Evolutionary conservation across 208 protist genomes (phyloP), one percentile per base, ranked within the genome.

Genomic region (Trypanosoma brucei): DNA sequence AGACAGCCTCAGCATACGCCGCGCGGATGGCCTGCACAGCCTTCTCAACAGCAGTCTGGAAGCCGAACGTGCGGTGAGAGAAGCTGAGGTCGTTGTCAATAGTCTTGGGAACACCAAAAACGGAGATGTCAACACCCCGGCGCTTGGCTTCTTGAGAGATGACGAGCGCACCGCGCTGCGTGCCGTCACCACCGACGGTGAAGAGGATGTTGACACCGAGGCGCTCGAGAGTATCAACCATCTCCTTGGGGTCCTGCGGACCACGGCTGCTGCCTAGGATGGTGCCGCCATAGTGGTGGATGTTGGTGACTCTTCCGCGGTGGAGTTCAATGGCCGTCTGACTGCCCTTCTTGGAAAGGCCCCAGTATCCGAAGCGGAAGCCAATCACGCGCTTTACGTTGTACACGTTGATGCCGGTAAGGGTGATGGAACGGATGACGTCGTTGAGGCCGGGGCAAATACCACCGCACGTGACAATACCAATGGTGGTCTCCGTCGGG

Each of bases 81-180:
- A 97, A 96, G 71, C 75, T 70, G 53, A 98, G 84, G 63, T 98
- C 96, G 68, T 98, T 98, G 56, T 98, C 96, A 75, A 98, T 98
- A 31, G 96, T 97, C 81, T 98, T 98, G 54, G 94, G 94, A 57
- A 98, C 81, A 57, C 96, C 96, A 62, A 97, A 86, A 46, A 97
- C 90, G 44, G 87, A 74, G 56, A 98, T 92, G 65, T 95, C 70
- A 35, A 87, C 72, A 38, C 82, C 78, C 56, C 88, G 84, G 51
- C 79, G 72, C 64, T 79, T 79, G 46, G 86, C 87, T 73, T 96
- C 89, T 55, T 96, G 72, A 66, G 76, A 79, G 59, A 98, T 75
- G 54, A 52, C 75, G 37, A 85, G 62, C 1, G 93, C 88, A 46
- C 92, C 96, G 51, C 88, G 83, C 70, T 98, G 96, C 11, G 96